Evolutionary conservation across 1,284 basidiomycete species (phyloP).

Genomic region (Trametes pubescens): DNA sequence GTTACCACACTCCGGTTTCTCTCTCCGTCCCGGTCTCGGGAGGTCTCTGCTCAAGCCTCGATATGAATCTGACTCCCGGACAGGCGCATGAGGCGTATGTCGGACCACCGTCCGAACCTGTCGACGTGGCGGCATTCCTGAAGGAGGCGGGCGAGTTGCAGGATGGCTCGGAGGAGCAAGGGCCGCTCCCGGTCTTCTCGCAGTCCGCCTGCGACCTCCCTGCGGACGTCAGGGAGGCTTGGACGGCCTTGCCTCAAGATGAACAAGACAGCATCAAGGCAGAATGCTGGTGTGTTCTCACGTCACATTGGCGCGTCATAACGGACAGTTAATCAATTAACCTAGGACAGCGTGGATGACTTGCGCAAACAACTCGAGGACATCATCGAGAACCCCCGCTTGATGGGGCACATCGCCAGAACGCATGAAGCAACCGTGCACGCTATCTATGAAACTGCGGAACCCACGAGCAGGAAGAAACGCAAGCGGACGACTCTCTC

Average conservation of each 20-base stretch:
- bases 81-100: constrained; percentile 45
- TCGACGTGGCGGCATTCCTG: constrained; percentile 41
- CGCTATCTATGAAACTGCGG: constrained; percentile 54
- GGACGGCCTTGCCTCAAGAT: constrained; percentile 28
- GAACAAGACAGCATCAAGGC: constrained; percentile 33
- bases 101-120: constrained; percentile 44
- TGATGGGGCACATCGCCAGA: constrained; percentile 63
- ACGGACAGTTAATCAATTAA: constrained; percentile 3
- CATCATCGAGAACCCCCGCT: constrained; percentile 61
- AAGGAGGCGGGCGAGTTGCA: constrained; percentile 30
- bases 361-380: constrained; percentile 55
- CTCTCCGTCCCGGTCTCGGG: background rate
- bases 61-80: constrained; percentile 36
- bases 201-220: constrained; percentile 22
- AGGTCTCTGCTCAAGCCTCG: background rate
- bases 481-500: constrained; percentile 48
- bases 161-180: constrained; percentile 19
- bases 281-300: constrained; percentile 44
- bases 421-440: constrained; percentile 59
- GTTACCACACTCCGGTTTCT: constrained; percentile 2
- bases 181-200: constrained; percentile 21
- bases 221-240: constrained; percentile 23
- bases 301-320: background rate
- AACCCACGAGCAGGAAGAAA: constrained; percentile 52
- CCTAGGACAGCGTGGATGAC: constrained; percentile 59